phyloP scores from a whole-genome alignment of 1,284 basidiomycete genomes.

The Ceratobasidium sp. region DNA sequence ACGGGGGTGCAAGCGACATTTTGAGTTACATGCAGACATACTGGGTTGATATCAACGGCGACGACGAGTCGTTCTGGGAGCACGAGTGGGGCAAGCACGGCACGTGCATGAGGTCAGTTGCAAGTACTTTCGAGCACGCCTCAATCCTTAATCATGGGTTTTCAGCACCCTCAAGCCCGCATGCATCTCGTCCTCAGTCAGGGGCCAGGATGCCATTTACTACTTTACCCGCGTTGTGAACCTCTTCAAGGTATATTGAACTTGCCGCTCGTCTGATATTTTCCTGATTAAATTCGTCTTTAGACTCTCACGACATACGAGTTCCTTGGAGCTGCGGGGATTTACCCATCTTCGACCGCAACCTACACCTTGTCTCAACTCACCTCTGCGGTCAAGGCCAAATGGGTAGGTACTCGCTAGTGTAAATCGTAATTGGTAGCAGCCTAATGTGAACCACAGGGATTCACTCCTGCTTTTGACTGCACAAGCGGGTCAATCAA shows the following conservation, averaged over 20 bases:
- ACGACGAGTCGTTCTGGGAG: conserved; percentile 72
- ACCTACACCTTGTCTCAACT: conserved; percentile 65
- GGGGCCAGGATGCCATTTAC: conserved; percentile 48
- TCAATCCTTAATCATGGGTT: conserved; percentile 1
- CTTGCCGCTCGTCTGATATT: neutral
- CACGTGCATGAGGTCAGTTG: conserved; percentile 69
- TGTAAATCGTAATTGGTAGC: conserved; percentile 43
- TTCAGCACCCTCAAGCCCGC: conserved; percentile 65
- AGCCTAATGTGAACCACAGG: too few species aligned
- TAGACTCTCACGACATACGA: conserved; percentile 73
- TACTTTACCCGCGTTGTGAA: conserved; percentile 72
- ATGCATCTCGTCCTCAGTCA: conserved; percentile 32
- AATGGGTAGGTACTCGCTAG: conserved; percentile 59
- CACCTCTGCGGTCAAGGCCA: conserved; percentile 63
- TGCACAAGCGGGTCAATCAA: conserved; percentile 61
- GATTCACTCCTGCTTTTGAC: conserved; percentile 64
- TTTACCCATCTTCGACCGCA: conserved; percentile 64
- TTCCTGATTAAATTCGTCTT: neutral
- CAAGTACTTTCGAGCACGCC: too few species aligned
- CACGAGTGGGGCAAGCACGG: conserved; percentile 57
- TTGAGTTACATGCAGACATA: conserved; percentile 71
- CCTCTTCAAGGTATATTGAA: conserved; percentile 63
- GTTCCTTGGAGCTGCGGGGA: conserved; percentile 73
- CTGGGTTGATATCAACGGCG: conserved; percentile 70
- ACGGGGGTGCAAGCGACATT: conserved; percentile 65